A percentile compares a stretch with the other conserved stretches of the same genome.
These are phyloP conservation scores for Talaromyces thailandensis DNA, from an alignment of 495 filamentous ascomycete genomes.

Conservation along the genomic window DNA sequence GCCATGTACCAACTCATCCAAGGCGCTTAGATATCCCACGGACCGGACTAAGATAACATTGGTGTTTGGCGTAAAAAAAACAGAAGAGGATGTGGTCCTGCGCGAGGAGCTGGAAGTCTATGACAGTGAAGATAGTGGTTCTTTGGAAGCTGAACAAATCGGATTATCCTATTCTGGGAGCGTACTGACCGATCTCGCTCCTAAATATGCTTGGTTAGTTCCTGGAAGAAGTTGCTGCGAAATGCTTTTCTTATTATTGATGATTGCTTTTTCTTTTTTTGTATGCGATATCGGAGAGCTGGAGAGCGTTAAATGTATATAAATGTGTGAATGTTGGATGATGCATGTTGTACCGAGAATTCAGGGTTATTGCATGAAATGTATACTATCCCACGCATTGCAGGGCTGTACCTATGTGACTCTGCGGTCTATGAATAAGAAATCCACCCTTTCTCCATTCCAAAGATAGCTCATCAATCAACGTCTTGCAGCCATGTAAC, in stretches of 20 bases:
- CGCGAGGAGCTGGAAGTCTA: constrained; percentile 45
- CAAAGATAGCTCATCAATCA: too few species aligned
- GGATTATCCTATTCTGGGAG: too few species aligned
- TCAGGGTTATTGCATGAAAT: not conserved
- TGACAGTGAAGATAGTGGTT: too few species aligned
- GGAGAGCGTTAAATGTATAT: not conserved
- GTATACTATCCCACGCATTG: not conserved
- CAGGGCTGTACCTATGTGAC: not conserved
- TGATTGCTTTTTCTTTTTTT: not conserved
- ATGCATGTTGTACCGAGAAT: not conserved
- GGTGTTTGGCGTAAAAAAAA: constrained; percentile 58
- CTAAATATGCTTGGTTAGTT: too few species aligned
- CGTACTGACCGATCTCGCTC: too few species aligned
- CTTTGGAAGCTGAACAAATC: too few species aligned
- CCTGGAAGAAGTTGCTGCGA: too few species aligned
- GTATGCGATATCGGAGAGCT: not conserved
- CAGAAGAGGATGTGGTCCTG: constrained; percentile 52
- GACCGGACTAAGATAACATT: constrained; percentile 56
- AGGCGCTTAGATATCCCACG: constrained; percentile 49
- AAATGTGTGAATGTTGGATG: not conserved
- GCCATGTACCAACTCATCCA: constrained; percentile 53
- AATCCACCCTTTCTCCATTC: too few species aligned
- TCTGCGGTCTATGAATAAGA: not conserved
- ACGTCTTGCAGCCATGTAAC: too few species aligned
- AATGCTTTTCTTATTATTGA: too few species aligned